phyloP scores from a whole-genome alignment of 2,329 filamentous ascomycete species.

The Cladophialophora exuberans region DNA sequence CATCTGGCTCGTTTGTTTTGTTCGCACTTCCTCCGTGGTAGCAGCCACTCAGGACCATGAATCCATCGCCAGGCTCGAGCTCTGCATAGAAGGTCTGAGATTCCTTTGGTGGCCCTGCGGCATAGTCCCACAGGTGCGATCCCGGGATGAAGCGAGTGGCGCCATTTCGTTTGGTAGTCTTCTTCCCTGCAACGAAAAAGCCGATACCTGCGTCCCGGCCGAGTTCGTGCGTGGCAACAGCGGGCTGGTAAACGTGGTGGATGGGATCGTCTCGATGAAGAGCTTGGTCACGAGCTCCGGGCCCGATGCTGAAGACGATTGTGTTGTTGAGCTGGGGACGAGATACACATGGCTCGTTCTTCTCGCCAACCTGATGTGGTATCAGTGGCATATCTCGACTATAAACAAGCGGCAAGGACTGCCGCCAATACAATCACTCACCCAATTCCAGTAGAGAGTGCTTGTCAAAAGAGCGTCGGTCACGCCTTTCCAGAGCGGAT shows the following conservation, averaged over 20 bases:
- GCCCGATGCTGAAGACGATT: constrained; percentile 43
- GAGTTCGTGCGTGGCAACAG: constrained; percentile 24
- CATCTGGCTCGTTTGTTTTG: constrained; percentile 16
- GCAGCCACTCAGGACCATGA: constrained; percentile 42
- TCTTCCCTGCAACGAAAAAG: constrained; percentile 36
- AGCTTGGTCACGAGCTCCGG: constrained; percentile 38
- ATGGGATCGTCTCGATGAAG: constrained; percentile 38
- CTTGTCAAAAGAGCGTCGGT: constrained; percentile 22
- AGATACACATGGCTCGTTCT: constrained; percentile 25
- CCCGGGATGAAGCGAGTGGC: constrained; percentile 39
- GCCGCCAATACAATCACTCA: too few species aligned
- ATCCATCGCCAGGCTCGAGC: constrained; percentile 41
- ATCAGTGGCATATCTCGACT: not conserved
- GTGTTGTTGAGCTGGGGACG: constrained; percentile 38
- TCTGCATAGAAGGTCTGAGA: constrained; percentile 34
- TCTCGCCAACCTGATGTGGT: constrained; percentile 21
- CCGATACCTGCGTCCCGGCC: constrained; percentile 35
- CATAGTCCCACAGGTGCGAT: constrained; percentile 36
- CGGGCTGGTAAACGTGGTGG: constrained; percentile 30
- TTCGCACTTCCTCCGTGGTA: constrained; percentile 41
- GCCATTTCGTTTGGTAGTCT: constrained; percentile 36
- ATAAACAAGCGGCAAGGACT: too few species aligned
- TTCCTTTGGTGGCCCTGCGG: constrained; percentile 19
- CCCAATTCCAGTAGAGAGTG: constrained; percentile 14
- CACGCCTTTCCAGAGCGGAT: constrained; percentile 32